Conservation (phyloP, 352 stramenopile species). For the Thalassiosira exigua region DNA sequence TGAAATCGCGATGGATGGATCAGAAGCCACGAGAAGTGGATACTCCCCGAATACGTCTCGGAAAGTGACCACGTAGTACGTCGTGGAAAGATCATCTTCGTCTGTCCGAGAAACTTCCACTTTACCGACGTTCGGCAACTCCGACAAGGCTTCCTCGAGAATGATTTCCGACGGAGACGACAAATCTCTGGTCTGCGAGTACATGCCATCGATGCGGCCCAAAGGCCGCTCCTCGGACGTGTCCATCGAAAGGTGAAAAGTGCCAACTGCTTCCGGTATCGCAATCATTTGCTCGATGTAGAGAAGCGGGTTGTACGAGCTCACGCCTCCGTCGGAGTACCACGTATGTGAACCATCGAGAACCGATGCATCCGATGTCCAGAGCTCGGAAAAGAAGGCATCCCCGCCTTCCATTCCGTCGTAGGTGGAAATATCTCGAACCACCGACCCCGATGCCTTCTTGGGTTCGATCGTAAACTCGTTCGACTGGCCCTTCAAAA, state of each 20-base stretch:
- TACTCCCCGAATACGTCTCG: constrained; percentile 88
- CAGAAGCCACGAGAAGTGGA: constrained; percentile 80
- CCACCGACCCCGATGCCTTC: constrained; percentile 89
- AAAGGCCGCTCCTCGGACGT: constrained; percentile 67
- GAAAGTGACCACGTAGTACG: constrained; percentile 87
- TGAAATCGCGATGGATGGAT: constrained; percentile 49
- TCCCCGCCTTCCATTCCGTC: constrained; percentile 88
- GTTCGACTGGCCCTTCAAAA: constrained; percentile 93
- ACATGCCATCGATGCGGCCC: constrained; percentile 45
- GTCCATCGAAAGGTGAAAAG: constrained; percentile 87
- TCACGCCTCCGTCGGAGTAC: constrained; percentile 90
- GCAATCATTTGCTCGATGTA: constrained; percentile 92
- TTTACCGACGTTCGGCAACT: constrained; percentile 87
- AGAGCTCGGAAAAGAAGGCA: constrained; percentile 96
- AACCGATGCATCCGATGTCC: constrained; percentile 84
- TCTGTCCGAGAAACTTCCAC: constrained; percentile 83
- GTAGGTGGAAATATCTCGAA: constrained; percentile 88
- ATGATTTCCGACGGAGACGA: constrained; percentile 75
- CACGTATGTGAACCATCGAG: constrained; percentile 90
- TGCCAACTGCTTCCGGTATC: constrained; percentile 81
- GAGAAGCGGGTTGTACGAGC: constrained; percentile 89
- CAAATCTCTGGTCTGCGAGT: constrained; percentile 36
- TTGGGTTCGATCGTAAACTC: constrained; percentile 94
- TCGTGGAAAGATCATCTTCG: constrained; percentile 38
- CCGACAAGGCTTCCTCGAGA: constrained; percentile 88